These are phyloP conservation scores for Brettanomyces nanus DNA, from an alignment of 805 yeast species.

Conservation along the genomic window DNA sequence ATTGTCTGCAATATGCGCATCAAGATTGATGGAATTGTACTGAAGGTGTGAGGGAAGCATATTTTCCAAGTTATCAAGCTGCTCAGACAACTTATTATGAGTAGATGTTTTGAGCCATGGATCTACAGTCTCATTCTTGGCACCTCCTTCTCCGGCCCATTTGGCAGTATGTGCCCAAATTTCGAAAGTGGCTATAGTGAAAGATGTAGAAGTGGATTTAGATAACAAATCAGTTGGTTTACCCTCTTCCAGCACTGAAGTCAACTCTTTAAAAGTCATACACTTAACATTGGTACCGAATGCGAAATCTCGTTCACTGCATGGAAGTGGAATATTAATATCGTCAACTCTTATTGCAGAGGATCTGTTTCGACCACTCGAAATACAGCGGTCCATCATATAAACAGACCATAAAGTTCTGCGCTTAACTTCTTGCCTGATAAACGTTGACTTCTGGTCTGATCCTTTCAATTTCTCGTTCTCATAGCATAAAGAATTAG, in stretches of 20 bases:
- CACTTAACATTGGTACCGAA: conserved; percentile 19
- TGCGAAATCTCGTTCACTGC: conserved; percentile 25
- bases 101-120: conserved; percentile 26
- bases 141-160: conserved; percentile 32
- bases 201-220: conserved; percentile 21
- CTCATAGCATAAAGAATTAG: conserved; percentile 13
- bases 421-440: conserved; percentile 26
- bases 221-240: conserved; percentile 9
- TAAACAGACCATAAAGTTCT: conserved; percentile 34
- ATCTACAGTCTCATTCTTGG: conserved; percentile 19
- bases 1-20: conserved; percentile 14
- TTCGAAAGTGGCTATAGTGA: conserved; percentile 27
- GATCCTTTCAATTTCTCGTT: conserved; percentile 4
- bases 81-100: conserved; percentile 20
- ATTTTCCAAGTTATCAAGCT: conserved; percentile 18
- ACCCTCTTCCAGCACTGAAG: conserved; percentile 1
- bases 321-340: conserved; percentile 26
- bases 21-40: conserved; percentile 19
- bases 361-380: conserved; percentile 28
- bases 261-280: conserved; percentile 13
- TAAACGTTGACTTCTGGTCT: conserved; percentile 9
- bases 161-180: conserved; percentile 31
- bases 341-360: conserved; percentile 28
- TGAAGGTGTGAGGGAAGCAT: conserved; percentile 22
- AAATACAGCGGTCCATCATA: conserved; percentile 35